These are phyloP conservation scores for Asparagopsis taxiformis DNA, from an alignment of 31 red algal species.

Conservation along the genomic window DNA sequence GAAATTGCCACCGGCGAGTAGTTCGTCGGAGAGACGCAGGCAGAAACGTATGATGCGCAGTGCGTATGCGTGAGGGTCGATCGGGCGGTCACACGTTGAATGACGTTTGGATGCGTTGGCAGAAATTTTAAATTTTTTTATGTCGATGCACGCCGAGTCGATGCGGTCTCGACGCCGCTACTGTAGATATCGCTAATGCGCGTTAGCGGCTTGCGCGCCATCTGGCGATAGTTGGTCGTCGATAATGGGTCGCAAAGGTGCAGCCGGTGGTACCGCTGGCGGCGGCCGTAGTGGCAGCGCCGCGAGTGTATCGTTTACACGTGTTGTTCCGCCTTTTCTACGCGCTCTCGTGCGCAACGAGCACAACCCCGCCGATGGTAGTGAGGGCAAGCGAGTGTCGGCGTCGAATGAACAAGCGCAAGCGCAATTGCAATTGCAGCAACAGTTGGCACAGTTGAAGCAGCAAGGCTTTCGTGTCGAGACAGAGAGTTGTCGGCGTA, in stretches of 20 bases:
- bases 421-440: too few species aligned
- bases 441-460: too few species aligned
- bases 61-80: background rate
- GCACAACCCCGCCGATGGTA: too few species aligned
- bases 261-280: constrained; percentile 17
- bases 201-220: background rate
- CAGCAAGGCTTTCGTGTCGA: too few species aligned
- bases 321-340: constrained; percentile 31
- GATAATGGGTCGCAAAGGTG: constrained; percentile 37
- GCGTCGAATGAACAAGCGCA: too few species aligned
- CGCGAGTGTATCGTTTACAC: constrained; percentile 13
- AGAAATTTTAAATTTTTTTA: too few species aligned
- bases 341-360: background rate
- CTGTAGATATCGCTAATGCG: too few species aligned
- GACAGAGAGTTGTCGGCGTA: too few species aligned
- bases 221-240: background rate
- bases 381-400: too few species aligned
- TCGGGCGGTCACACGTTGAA: background rate
- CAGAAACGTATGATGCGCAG: constrained; percentile 35
- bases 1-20: constrained; percentile 6
- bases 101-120: too few species aligned
- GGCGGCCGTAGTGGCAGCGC: constrained; percentile 20
- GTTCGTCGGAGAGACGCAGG: constrained; percentile 33
- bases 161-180: too few species aligned
- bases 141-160: too few species aligned